These are phyloP conservation scores for Hippophae rhamnoides DNA, from an alignment of 306 rosid species.

Conservation along the genomic window DNA sequence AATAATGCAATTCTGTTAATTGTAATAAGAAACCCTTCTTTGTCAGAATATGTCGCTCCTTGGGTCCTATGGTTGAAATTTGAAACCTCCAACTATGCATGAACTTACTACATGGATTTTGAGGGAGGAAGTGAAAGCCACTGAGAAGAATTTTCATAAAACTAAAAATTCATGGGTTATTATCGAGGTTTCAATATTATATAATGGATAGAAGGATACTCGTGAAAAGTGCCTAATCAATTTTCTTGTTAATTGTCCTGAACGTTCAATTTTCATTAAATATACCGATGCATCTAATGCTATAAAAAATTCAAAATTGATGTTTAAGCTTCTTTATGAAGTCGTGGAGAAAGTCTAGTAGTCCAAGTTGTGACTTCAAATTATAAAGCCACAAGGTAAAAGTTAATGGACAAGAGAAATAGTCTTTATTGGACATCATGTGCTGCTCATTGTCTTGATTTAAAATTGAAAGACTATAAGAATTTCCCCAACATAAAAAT, in stretches of 20 bases:
- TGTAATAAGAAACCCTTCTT: neutral
- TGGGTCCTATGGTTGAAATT: neutral
- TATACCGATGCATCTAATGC: neutral
- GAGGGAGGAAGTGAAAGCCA: neutral
- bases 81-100: neutral
- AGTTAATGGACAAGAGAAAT: too few relatives aligned
- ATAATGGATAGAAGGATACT: neutral
- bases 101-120: too few relatives aligned
- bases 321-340: neutral
- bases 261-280: neutral
- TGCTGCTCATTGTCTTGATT: too few relatives aligned
- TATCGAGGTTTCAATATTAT: neutral
- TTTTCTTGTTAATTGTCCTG: neutral
- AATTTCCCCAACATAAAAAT: too few relatives aligned
- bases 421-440: too few relatives aligned
- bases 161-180: neutral
- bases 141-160: too few relatives aligned
- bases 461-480: too few relatives aligned
- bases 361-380: too few relatives aligned
- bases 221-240: neutral
- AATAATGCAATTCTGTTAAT: neutral
- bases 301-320: too few relatives aligned
- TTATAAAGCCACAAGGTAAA: too few relatives aligned
- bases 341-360: too few relatives aligned
- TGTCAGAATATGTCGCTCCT: too few relatives aligned